These are phyloP conservation scores for Clonostachys sp. DNA, from an alignment of 2,329 filamentous ascomycete species.

Conservation along the genomic window DNA sequence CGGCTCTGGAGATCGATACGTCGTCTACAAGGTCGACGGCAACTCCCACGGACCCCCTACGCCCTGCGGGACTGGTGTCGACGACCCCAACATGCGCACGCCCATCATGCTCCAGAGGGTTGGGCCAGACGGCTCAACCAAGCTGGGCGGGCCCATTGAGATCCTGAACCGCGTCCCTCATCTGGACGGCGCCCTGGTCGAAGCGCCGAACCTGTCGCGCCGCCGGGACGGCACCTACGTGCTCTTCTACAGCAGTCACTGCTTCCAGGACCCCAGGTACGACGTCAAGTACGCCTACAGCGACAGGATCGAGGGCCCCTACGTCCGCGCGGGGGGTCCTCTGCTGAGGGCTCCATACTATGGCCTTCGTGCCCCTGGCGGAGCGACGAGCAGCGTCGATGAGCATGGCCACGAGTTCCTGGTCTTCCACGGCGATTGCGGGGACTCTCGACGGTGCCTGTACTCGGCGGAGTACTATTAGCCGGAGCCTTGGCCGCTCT, in stretches of 20 bases:
- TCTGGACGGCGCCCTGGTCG: conserved; percentile 50
- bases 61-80: conserved; percentile 33
- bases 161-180: conserved; percentile 36
- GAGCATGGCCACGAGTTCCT: conserved; percentile 12
- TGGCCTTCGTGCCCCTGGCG: conserved; percentile 32
- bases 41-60: conserved; percentile 37
- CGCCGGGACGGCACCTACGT: conserved; percentile 45
- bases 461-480: conserved; percentile 18
- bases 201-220: conserved; percentile 53
- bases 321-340: conserved; percentile 19
- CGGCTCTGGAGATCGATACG: conserved; percentile 46
- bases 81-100: conserved; percentile 32
- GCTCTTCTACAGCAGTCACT: conserved; percentile 59
- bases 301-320: conserved; percentile 27
- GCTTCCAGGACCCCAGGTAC: conserved; percentile 48
- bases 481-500: too few species aligned
- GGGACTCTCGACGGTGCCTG: conserved; percentile 23
- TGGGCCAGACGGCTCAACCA: conserved; percentile 43
- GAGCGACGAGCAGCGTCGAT: conserved; percentile 25
- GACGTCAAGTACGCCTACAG: conserved; percentile 56
- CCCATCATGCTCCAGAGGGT: conserved; percentile 54
- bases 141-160: conserved; percentile 40
- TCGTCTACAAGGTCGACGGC: conserved; percentile 64
- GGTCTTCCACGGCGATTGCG: conserved; percentile 31
- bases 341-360: conserved; percentile 29